phyloP scores from a whole-genome alignment of 2,329 filamentous ascomycete genomes.

The Alternaria burnsii region DNA sequence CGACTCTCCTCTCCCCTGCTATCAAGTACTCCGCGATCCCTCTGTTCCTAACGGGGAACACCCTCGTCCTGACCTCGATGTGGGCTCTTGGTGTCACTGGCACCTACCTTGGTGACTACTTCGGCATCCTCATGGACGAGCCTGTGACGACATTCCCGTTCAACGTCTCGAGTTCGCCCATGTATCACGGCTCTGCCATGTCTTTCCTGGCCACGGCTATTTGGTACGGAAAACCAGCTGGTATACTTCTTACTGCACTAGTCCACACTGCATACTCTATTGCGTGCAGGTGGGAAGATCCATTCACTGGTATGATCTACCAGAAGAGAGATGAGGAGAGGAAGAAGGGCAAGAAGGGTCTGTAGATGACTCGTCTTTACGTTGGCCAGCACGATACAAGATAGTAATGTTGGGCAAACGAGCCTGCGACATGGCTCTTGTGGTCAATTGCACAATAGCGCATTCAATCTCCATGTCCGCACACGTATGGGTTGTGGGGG shows the following conservation, averaged over 20 bases:
- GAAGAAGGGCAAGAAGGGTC: constrained; percentile 50
- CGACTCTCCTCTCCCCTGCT: constrained; percentile 69
- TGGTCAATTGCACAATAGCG: neutral
- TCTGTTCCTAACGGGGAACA: constrained; percentile 78
- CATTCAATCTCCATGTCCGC: neutral
- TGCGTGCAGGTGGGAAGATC: constrained; percentile 87
- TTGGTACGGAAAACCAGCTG: constrained; percentile 86
- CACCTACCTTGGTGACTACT: constrained; percentile 98
- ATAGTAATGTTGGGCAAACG: neutral
- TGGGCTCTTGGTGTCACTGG: constrained; percentile 93
- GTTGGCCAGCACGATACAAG: neutral
- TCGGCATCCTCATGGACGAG: constrained; percentile 95
- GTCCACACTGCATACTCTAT: constrained; percentile 82
- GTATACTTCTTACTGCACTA: constrained; percentile 76
- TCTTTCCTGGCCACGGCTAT: constrained; percentile 90
- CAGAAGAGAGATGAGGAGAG: constrained; percentile 75
- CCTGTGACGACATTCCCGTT: constrained; percentile 97
- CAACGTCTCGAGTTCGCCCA: constrained; percentile 87
- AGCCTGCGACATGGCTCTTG: neutral
- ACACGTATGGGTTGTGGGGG: neutral
- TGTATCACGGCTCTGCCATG: constrained; percentile 95
- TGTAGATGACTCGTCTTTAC: constrained; percentile 7
- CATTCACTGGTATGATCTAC: constrained; percentile 93
- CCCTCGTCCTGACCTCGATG: constrained; percentile 87
- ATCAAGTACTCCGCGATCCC: constrained; percentile 71